Base-by-base conservation (phyloP, 129 eudicot genomes). In the Chrysanthemum lavandulifolium region DNA sequence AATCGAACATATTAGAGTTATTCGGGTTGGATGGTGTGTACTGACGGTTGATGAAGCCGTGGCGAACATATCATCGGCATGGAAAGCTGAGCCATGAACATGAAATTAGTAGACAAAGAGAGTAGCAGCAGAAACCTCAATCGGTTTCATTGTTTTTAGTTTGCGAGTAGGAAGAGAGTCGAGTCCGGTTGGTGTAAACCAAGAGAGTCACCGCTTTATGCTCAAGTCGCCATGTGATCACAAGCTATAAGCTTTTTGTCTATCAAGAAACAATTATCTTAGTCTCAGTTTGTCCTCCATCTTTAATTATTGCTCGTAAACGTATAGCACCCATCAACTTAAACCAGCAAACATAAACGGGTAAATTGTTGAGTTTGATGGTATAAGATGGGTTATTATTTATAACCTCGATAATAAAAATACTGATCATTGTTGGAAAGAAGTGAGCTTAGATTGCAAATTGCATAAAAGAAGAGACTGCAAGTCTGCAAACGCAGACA, bases 1-100 rank as follows among this genome's bases (percentile, higher is more conserved):
- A 88, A 33, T 77, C 99, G 0, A 78, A 86, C 6, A 75, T 76
- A 3, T 69, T 94, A 79, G 96, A 90, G 76, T 60, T 82, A 1
- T 86, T 94, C 19, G 97, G 96, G 21, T 75, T 75, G 55, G 89
- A 90, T 23, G 99, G 99, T 19, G 70, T 94, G 6, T 94, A 90
- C 74, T 94, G 62, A 82, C 86, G 0, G 91, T 94, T 58, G 88
- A 88, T 6, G 99, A 94, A 74, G 99, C 99, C 1, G 87, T 94
- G 14, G 83, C 79, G 8, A 97, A 94, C 64, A 90, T 94, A 47
- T 90, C 99, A 40, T 79, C 91, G 2, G 18, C 89, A 14, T 89
- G 87, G 98, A 90, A 90, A 73, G 72, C 86, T 76, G 74, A 89
- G 48, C 81, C 84, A 36, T 75, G 67, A 81, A 33, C 16, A 76